Base-by-base conservation (phyloP, 106 monocot species). In the Gastrodia elata region DNA sequence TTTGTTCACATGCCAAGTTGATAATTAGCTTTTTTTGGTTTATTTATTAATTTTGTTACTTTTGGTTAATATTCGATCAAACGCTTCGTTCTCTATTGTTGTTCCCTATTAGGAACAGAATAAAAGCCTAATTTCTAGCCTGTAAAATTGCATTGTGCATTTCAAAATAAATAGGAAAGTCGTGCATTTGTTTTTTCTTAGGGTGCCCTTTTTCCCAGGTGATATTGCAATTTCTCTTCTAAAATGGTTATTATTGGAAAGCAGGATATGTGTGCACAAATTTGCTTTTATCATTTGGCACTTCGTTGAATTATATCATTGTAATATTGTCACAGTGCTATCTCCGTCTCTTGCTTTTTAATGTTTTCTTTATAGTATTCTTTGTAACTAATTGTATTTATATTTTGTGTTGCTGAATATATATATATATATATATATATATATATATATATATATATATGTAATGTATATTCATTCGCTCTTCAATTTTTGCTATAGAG, bases 401-500 rank as follows among this genome's bases (percentile, higher is more conserved):
- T 30, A 61, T 27, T 61, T 8, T 61, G 9, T n/a, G 30, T 61
- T 61, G 32, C 52, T 32, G 11, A 11, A 30, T 13, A 32, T 61
- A 11, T 28, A 61, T 61, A 32, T n/a, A n/a, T n/a, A n/a, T n/a
- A n/a, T n/a, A n/a, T n/a, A n/a, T n/a, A n/a, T n/a, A n/a, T n/a
- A n/a, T n/a, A n/a, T n/a, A n/a, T n/a, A n/a, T n/a, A n/a, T n/a
- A n/a, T n/a, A n/a, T n/a, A n/a, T n/a, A n/a, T n/a, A n/a, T n/a
- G n/a, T n/a, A n/a, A n/a, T n/a, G n/a, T n/a, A n/a, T 18, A 67
- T 34, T 36, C 36, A 5, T 67, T 38, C 20, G 25, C 69, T 3
- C 22, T 25, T 11, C n/a, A 10, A 13, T 38, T 75, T 36, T 77
- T 7, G 74, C 49, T 52, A 8, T 76, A 97, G 96, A 80, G 96